Base-by-base conservation (phyloP, 176 grass and related monocot species). In the Avena atlantica region DNA sequence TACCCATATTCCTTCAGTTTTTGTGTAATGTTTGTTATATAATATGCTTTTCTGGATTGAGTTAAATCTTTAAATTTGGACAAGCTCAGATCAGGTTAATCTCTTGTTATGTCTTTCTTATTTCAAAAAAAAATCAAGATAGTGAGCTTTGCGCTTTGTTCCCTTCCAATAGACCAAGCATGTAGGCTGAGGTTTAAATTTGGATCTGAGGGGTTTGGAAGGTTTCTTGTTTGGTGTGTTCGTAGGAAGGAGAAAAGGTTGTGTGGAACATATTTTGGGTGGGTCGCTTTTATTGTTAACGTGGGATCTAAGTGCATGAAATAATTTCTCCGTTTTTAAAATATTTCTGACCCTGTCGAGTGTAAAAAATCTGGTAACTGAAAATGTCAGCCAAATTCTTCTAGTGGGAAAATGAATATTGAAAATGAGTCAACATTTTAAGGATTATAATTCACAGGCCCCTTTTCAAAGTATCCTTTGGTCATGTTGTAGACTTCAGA, bases 71-170 rank as follows among this genome's bases (percentile, higher is more conserved):
- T 3, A 48, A 48, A 73, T 73, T 47, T 73, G 20, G 42, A 73
- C 40, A 73, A 47, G 20, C n/a, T 73, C 42, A 44, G 40, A 73
- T 48, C 31, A 73, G 20, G 9, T 73, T 73, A 21, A 73, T 55
- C 70, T 73, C 42, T 20, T 2, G 16, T 47, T 48, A 48, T 48
- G 9, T 48, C 14, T 55, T 55, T 55, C 70, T 73, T 73, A 5
- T 73, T n/a, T 21, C 45, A 40, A 73, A 72, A 21, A 72, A 21
- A 44, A 72, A 73, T 36, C 66, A 36, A 42, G 15, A 70, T 70
- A 37, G 34, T 70, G 31, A 40, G 66, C 9, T 40, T 40, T 40
- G 31, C 6, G 13, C 27, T 67, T 67, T 67, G 27, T 36, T 36
- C 12, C 27, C 12, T 67, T 34, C 64, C 64, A 67, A 57, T 57